Conservation (phyloP, 345 rosid species). For the Boechera stricta region DNA sequence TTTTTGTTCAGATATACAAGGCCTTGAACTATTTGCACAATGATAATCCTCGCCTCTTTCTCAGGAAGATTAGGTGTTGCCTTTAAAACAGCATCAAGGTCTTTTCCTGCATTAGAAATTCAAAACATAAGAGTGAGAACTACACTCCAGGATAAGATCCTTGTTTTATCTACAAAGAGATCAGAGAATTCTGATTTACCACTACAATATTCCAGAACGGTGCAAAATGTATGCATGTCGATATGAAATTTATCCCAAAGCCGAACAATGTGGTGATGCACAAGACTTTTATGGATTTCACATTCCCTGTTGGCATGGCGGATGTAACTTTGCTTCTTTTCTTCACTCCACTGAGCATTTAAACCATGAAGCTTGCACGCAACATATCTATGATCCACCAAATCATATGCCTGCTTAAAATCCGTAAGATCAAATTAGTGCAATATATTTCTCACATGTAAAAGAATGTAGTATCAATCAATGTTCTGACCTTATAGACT, state of each 20-base stretch:
- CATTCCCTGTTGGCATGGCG: conserved; percentile 96
- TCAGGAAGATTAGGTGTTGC: conserved; percentile 94
- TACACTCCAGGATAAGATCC: conserved; percentile 8
- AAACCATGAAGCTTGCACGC: conserved; percentile 99
- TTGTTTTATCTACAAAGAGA: conserved; percentile 13
- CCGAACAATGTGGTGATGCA: conserved; percentile 95
- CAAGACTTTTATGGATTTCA: conserved; percentile 95
- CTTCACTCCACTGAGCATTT: conserved; percentile 99
- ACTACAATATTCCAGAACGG: conserved; percentile 93
- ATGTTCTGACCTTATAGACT: conserved; percentile 94
- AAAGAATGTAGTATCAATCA: conserved; percentile 24
- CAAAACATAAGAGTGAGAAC: conserved; percentile 25
- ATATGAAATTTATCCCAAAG: conserved; percentile 99
- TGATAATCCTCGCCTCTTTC: conserved; percentile 90
- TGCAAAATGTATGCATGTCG: conserved; percentile 95
- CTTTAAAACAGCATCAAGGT: conserved; percentile 97
- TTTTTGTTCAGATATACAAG: conserved; percentile 89
- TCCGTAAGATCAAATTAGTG: conserved; percentile 71
- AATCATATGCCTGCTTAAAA: conserved; percentile 97
- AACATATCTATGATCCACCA: conserved; percentile 93
- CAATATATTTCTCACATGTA: conserved; percentile 40
- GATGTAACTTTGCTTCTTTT: conserved; percentile 96
- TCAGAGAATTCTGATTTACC: conserved; percentile 55
- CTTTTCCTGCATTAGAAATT: conserved; percentile 71
- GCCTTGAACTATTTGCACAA: conserved; percentile 97